These are phyloP conservation scores for Cucumis hystrix DNA, from an alignment of 306 rosid genomes.

Conservation along the genomic window DNA sequence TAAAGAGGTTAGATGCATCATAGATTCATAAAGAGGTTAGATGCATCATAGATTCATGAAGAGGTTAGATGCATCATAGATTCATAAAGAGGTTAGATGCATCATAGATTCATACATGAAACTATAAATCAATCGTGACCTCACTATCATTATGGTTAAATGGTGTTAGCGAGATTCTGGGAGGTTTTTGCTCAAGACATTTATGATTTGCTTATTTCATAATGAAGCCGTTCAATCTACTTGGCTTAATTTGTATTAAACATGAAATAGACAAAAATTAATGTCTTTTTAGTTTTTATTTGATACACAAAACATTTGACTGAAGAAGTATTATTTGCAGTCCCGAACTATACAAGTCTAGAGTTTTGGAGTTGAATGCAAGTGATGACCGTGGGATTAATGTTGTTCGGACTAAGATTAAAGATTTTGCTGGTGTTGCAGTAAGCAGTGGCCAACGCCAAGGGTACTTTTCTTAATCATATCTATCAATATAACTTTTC, in stretches of 20 bases:
- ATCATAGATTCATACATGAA: background rate
- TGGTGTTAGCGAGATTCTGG: background rate
- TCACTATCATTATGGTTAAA: background rate
- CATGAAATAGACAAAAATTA: background rate
- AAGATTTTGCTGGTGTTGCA: constrained; percentile 79
- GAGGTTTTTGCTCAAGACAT: background rate
- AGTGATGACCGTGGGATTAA: constrained; percentile 96
- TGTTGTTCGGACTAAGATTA: constrained; percentile 87
- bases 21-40: too few species aligned
- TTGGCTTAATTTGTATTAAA: background rate
- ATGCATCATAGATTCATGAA: too few species aligned
- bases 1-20: too few species aligned
- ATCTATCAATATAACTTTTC: background rate
- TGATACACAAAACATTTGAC: background rate
- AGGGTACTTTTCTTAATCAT: constrained; percentile 24
- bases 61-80: too few species aligned
- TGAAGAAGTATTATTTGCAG: constrained; percentile 15
- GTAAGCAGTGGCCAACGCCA: constrained; percentile 40
- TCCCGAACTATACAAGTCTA: constrained; percentile 77
- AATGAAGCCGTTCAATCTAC: background rate
- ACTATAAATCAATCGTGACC: background rate
- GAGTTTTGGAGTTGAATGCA: constrained; percentile 93
- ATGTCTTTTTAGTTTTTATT: background rate
- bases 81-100: too few species aligned
- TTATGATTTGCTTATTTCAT: background rate